A percentile compares a stretch with the other conserved stretches of the same genome.
phyloP scores from a whole-genome alignment of 2,329 filamentous ascomycete species.

The Fusarium circinatum region DNA sequence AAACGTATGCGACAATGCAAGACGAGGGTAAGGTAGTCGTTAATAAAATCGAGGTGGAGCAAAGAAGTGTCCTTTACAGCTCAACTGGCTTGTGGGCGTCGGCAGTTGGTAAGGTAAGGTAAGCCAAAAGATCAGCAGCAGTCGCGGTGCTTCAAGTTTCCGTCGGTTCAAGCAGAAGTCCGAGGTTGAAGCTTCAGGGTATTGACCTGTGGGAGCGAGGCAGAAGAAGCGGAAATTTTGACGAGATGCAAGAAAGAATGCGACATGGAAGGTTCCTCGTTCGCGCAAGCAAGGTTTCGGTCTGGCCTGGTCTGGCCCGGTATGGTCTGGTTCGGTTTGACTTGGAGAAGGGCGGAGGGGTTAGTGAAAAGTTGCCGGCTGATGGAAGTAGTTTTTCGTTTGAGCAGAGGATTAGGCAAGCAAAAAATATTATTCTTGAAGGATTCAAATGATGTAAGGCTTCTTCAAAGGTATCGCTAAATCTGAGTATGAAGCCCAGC shows the following conservation, averaged over 20 bases:
- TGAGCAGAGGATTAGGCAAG: neutral
- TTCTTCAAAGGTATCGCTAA: neutral
- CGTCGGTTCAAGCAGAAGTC: neutral
- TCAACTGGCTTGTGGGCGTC: constrained; percentile 4
- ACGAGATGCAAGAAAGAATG: constrained; percentile 24
- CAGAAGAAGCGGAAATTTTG: constrained; percentile 10
- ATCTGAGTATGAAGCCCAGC: neutral
- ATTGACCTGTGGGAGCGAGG: neutral
- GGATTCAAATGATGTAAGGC: neutral
- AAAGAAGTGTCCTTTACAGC: constrained; percentile 17
- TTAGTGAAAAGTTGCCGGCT: constrained; percentile 2
- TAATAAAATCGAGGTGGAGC: constrained; percentile 4
- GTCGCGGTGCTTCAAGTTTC: neutral
- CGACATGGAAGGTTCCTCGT: neutral
- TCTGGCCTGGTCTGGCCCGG: neutral
- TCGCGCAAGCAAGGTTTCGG: constrained; percentile 9
- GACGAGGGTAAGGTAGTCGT: constrained; percentile 1
- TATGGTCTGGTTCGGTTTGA: constrained; percentile 10
- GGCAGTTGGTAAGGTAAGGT: constrained; percentile 15
- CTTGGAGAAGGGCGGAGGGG: constrained; percentile 32
- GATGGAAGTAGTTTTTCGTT: constrained; percentile 5
- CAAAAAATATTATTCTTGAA: neutral
- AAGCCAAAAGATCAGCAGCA: constrained; percentile 11
- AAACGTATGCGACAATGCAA: constrained; percentile 12
- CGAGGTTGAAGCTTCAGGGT: neutral